These are phyloP conservation scores for Fusarium setosum DNA, from an alignment of 2,329 filamentous ascomycete genomes.

Conservation along the genomic window DNA sequence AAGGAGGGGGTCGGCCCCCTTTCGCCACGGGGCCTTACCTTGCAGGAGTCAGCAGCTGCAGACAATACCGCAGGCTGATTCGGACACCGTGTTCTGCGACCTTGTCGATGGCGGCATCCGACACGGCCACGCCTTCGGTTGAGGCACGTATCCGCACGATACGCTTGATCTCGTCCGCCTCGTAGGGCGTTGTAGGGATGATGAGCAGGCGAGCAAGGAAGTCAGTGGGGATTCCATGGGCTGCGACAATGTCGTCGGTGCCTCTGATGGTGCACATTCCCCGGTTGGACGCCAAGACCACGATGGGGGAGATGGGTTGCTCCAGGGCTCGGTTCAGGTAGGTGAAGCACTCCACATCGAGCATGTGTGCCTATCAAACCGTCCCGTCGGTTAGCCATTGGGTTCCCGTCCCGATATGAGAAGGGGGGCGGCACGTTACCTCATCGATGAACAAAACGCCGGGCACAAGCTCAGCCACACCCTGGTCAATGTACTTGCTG, in stretches of 20 bases:
- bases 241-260: constrained; percentile 82
- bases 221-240: constrained; percentile 94
- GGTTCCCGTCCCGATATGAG: constrained; percentile 31
- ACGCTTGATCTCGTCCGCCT: constrained; percentile 87
- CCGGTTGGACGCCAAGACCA: constrained; percentile 96
- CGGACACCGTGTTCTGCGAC: constrained; percentile 87
- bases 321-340: constrained; percentile 99
- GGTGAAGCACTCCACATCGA: constrained; percentile 98
- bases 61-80: constrained; percentile 90
- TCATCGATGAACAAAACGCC: constrained; percentile 99
- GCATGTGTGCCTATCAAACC: constrained; percentile 87
- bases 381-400: constrained; percentile 32
- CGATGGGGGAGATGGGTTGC: constrained; percentile 93
- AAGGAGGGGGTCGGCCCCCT: constrained; percentile 29
- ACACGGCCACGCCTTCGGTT: constrained; percentile 83
- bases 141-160: constrained; percentile 88
- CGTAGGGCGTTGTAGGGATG: constrained; percentile 92
- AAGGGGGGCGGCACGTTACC: constrained; percentile 61
- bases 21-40: constrained; percentile 60
- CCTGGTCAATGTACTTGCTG: constrained; percentile 98
- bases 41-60: constrained; percentile 90
- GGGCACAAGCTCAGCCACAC: constrained; percentile 96
- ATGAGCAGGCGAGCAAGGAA: constrained; percentile 95
- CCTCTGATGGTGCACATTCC: constrained; percentile 94
- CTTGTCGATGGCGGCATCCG: constrained; percentile 86